A percentile compares a stretch with the other conserved stretches of the same genome.
Conservation (phyloP, 192 early-diverging fungal species). For the Physocladia obscura region DNA sequence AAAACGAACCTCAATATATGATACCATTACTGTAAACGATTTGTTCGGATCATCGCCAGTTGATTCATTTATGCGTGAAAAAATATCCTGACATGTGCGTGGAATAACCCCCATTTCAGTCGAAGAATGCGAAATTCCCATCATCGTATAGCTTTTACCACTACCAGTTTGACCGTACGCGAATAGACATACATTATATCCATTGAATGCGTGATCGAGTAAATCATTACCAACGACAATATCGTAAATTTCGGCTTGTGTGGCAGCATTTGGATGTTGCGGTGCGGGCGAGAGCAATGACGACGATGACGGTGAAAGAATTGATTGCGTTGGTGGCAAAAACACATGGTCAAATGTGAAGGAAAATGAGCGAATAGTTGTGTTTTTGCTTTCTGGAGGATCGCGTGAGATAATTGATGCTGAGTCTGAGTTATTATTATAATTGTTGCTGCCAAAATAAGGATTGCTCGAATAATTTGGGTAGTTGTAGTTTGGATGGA, state of each 20-base stretch:
- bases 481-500: too few relatives aligned
- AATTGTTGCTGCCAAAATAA: too few relatives aligned
- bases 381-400: conserved; percentile 4
- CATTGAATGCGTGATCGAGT: conserved; percentile 81
- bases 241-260: too few relatives aligned
- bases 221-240: conserved; percentile 77
- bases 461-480: too few relatives aligned
- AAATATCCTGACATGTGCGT: conserved; percentile 76
- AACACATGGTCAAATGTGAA: conserved; percentile 91
- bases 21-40: conserved; percentile 54
- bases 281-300: background rate
- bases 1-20: conserved; percentile 90
- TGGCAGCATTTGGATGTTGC: too few relatives aligned
- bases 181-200: conserved; percentile 92
- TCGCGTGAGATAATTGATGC: too few relatives aligned
- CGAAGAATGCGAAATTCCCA: conserved; percentile 40
- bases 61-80: conserved; percentile 56
- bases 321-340: too few relatives aligned
- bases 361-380: conserved; percentile 39
- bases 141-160: conserved; percentile 72
- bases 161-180: conserved; percentile 86
- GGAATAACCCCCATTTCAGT: conserved; percentile 73
- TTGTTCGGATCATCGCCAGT: conserved; percentile 33
- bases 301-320: too few relatives aligned
- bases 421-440: too few relatives aligned